Base-by-base conservation (phyloP, 306 rosid species). In the Trifolium dubium region DNA sequence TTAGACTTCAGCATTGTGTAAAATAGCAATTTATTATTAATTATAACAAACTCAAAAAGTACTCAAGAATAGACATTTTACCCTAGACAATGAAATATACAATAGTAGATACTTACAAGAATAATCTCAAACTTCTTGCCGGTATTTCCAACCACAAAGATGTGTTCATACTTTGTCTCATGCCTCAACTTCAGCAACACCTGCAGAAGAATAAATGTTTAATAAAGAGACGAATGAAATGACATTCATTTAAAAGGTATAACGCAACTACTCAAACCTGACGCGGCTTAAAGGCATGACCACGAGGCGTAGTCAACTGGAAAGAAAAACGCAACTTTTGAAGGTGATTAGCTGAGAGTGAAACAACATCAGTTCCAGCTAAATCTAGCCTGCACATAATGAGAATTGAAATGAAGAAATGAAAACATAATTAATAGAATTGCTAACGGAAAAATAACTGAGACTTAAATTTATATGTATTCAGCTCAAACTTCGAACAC, bases 291-390 rank as follows among this genome's bases (percentile, higher is more conserved):
- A 92, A 95, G 76, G 59, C 76, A 61, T 78, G 83, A 39, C 96
- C 98, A 37, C 32, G 83, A 59, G 96, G 97, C 29, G 92, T 87
- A 76, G 86, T 71, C 85, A 95, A 82, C 72, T 83, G 88, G 76
- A 95, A 92, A 75, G 93, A 90, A 56, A 94, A 68, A 15, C 88
- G 89, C 83, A 90, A 74, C 83, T 92, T 94, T 82, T 92, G 99
- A 72, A 92, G 90, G 85, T 95, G 99, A 88, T 95, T 95, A 65
- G 99, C 98, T 65, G 96, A 86, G 80, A 92, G 77, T 41, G 86
- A 87, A 50, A 92, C 80, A 50, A 66, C 79, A 74, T 72, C 85
- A 71, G 82, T 85, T 71, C 96, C 93, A 79, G 87, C 87, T 76
- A 94, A 80, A 88, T 94, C 92, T 63, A 94, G 69, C 86, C 99